Conservation (phyloP, 164 flowering plant genomes). For the Magnolia changhungtana region DNA sequence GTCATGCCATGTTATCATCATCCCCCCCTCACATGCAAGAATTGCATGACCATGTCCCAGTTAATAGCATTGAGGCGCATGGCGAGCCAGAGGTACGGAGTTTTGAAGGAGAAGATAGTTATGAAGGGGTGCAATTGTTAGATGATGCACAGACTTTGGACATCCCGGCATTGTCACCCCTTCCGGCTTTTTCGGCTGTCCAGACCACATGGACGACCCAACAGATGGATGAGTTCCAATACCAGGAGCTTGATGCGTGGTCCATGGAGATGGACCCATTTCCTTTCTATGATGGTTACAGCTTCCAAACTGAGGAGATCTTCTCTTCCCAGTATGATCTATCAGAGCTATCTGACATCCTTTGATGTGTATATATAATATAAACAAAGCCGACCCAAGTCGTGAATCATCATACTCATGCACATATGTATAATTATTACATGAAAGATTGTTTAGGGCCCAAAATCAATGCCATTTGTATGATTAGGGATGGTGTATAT, state of each 20-base stretch:
- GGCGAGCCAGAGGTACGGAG: slow-evolving; percentile 10
- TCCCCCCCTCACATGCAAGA: slow-evolving; percentile 1
- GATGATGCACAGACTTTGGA: slow-evolving; percentile 14
- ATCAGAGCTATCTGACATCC: slow-evolving; percentile 14
- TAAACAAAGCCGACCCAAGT: background rate
- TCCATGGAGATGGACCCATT: slow-evolving; percentile 24
- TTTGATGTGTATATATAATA: slow-evolving; percentile 1
- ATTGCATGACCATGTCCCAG: slow-evolving; percentile 12
- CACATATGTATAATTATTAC: background rate
- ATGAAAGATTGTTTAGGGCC: background rate
- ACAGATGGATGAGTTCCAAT: slow-evolving; percentile 8
- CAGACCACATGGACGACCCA: slow-evolving; percentile 17
- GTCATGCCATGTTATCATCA: slow-evolving; percentile 3
- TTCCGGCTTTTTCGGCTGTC: slow-evolving; percentile 11
- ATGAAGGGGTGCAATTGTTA: slow-evolving; percentile 9
- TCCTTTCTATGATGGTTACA: slow-evolving; percentile 12
- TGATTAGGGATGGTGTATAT: no score
- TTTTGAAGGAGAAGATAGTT: background rate
- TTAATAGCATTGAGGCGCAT: slow-evolving; percentile 7
- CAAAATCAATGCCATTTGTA: background rate
- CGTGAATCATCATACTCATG: background rate
- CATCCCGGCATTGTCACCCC: slow-evolving; percentile 5
- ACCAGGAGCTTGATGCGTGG: slow-evolving; percentile 27
- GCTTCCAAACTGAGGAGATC: slow-evolving; percentile 18
- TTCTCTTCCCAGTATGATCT: slow-evolving; percentile 33